Evolutionary conservation across 2,329 filamentous ascomycete species (phyloP).

Genomic region (Ceratocystis destructans): DNA sequence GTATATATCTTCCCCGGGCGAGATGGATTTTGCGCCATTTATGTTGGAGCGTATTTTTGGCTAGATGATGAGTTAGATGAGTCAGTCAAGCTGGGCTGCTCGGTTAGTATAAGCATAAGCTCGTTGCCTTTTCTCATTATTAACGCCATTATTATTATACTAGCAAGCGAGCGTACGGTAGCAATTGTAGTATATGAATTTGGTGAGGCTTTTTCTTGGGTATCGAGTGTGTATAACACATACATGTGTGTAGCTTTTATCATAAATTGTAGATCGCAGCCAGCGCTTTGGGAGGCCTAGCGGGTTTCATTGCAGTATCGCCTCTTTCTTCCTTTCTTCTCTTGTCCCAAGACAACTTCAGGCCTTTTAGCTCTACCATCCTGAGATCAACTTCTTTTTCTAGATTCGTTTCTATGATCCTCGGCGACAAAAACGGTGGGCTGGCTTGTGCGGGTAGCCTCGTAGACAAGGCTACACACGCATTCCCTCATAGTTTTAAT

Average conservation of each 20-base stretch:
- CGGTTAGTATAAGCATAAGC: neutral
- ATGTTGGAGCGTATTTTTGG: constrained; percentile 54
- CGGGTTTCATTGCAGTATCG: neutral
- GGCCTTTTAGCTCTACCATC: too few relatives aligned
- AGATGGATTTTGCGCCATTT: constrained; percentile 49
- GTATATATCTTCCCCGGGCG: constrained; percentile 56
- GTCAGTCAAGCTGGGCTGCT: neutral
- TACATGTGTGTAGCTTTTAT: constrained; percentile 5
- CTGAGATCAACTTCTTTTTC: neutral
- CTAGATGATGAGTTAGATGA: constrained; percentile 22
- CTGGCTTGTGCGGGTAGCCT: neutral
- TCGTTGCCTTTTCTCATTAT: neutral
- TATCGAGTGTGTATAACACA: constrained; percentile 10
- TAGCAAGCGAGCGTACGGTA: neutral
- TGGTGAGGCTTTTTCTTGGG: neutral
- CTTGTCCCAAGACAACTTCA: neutral
- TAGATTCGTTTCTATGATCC: neutral
- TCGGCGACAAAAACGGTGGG: neutral
- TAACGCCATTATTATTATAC: neutral
- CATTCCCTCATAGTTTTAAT: neutral
- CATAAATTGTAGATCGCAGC: neutral
- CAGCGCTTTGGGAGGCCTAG: neutral
- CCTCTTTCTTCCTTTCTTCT: neutral
- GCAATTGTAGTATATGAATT: neutral
- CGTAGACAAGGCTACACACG: neutral